These are phyloP conservation scores for Nidularia sp. DNA, from an alignment of 768 basidiomycete genomes.

Conservation along the genomic window DNA sequence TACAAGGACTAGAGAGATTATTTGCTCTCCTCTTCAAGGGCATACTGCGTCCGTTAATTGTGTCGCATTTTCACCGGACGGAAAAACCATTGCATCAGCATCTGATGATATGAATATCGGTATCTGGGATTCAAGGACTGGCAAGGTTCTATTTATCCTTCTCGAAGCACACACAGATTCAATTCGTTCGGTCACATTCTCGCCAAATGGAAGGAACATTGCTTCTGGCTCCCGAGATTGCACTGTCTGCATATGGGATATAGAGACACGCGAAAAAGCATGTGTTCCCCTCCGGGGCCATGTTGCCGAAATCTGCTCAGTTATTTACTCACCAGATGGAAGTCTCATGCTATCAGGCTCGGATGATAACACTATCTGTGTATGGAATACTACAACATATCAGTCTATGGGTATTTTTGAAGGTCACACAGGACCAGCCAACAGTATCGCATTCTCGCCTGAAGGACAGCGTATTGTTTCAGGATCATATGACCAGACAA, in stretches of 20 bases:
- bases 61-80: slow-evolving; percentile 7
- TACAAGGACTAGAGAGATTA: slow-evolving; percentile 54
- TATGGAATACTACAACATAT: too few species aligned
- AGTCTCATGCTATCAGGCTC: too few species aligned
- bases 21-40: slow-evolving; percentile 14
- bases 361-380: too few species aligned
- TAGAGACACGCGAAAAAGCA: background rate
- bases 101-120: slow-evolving; percentile 3
- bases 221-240: background rate
- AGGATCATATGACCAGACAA: too few species aligned
- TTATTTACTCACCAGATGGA: too few species aligned
- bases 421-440: too few species aligned
- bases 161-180: background rate
- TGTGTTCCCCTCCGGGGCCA: background rate
- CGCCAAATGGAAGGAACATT: slow-evolving; percentile 3
- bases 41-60: slow-evolving; percentile 4
- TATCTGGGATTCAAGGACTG: slow-evolving; percentile 7
- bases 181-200: background rate
- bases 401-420: too few species aligned
- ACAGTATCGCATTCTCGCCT: too few species aligned
- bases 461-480: too few species aligned
- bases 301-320: too few species aligned
- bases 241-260: slow-evolving; percentile 2
- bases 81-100: slow-evolving; percentile 1
- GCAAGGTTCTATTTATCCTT: background rate